phyloP scores from a whole-genome alignment of 208 protist species.

The Leishmania tarentolae region DNA sequence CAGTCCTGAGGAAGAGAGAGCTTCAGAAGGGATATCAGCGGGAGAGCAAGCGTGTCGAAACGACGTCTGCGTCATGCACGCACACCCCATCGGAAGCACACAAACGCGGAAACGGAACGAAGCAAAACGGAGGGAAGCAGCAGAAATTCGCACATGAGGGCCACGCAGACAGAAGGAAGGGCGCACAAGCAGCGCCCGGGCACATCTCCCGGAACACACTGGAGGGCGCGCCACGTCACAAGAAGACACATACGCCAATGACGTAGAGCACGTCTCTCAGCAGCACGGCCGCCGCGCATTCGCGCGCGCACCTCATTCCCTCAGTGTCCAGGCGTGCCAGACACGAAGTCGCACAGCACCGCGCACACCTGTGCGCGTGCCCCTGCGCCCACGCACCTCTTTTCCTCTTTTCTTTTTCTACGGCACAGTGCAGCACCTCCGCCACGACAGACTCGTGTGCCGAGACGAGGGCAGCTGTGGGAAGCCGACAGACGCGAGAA shows the following conservation, averaged over 20 bases:
- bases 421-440: not conserved
- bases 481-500: not conserved
- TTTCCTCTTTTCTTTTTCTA: not conserved
- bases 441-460: not conserved
- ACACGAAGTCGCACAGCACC: not conserved
- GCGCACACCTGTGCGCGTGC: not conserved
- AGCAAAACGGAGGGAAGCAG: not conserved
- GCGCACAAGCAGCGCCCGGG: too few relatives aligned
- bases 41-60: not conserved
- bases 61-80: not conserved
- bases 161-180: not conserved
- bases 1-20: not conserved
- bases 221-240: too few relatives aligned
- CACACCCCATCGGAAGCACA: too few relatives aligned
- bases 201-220: too few relatives aligned
- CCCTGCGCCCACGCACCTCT: not conserved
- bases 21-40: not conserved
- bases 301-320: not conserved
- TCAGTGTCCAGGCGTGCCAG: not conserved
- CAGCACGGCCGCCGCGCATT: not conserved
- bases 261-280: not conserved
- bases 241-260: too few relatives aligned
- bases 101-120: not conserved
- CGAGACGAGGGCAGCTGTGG: not conserved
- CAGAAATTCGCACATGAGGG: not conserved